These are phyloP conservation scores for Pseudognaphalium luteoalbum DNA, from an alignment of 129 eudicot genomes.

Conservation along the genomic window DNA sequence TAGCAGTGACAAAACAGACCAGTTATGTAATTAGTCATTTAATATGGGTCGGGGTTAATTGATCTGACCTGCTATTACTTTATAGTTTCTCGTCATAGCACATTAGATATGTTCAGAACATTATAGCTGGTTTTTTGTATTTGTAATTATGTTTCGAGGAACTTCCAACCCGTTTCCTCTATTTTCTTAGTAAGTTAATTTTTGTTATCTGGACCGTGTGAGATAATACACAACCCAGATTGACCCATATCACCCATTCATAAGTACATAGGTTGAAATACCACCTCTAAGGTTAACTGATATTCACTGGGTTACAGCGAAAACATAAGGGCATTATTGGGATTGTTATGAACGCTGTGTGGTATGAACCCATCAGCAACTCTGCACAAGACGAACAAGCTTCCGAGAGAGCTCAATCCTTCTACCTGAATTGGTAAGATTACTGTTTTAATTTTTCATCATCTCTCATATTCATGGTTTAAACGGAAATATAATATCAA, in stretches of 20 bases:
- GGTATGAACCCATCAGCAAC: constrained; percentile 71
- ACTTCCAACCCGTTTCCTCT: not conserved
- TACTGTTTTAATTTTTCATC: not conserved
- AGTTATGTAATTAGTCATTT: not conserved
- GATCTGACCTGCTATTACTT: not conserved
- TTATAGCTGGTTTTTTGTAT: not conserved
- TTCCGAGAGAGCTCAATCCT: constrained; percentile 70
- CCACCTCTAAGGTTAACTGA: not conserved
- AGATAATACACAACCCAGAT: not conserved
- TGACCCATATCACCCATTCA: not conserved
- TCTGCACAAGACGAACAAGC: constrained; percentile 59
- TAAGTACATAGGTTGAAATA: not conserved
- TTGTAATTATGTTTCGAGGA: not conserved
- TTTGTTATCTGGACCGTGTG: not conserved
- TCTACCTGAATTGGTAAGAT: constrained; percentile 62
- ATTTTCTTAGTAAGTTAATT: not conserved
- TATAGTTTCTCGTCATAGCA: not conserved
- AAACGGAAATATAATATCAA: not conserved
- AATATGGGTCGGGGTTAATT: not conserved
- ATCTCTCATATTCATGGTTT: not conserved
- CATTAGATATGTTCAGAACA: too few species aligned
- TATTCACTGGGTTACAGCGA: constrained; percentile 32
- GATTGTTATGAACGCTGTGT: constrained; percentile 51
- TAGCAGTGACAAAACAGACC: not conserved
- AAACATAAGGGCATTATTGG: constrained; percentile 60